Evolutionary conservation across 305 asterid species (phyloP).

Genomic region (Petunia hybrid): DNA sequence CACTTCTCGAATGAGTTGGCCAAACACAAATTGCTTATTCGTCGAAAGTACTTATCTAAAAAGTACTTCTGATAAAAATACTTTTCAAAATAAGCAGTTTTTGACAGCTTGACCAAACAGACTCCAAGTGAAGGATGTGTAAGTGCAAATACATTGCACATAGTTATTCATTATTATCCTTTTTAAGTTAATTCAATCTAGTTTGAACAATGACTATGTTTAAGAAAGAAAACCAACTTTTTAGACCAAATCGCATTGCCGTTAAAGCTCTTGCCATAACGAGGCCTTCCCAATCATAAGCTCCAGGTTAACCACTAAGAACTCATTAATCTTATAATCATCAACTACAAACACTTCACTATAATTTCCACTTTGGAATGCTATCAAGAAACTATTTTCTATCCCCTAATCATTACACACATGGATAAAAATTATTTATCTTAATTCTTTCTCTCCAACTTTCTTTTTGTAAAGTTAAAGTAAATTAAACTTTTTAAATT

Average conservation of each 20-base stretch:
- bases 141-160: no score
- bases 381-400: background rate
- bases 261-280: constrained; percentile 23
- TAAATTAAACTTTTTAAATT: background rate
- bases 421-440: constrained; percentile 21
- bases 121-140: no score
- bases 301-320: background rate
- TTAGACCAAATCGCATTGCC: background rate
- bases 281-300: constrained; percentile 25
- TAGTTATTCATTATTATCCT: no score
- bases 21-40: no score
- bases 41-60: no score
- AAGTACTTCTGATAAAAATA: no score
- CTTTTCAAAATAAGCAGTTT: no score
- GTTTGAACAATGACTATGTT: background rate
- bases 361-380: constrained; percentile 19
- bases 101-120: no score
- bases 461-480: constrained; percentile 2
- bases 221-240: background rate
- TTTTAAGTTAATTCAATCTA: background rate
- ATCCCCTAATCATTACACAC: constrained; percentile 26
- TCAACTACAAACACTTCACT: background rate
- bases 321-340: constrained; percentile 27
- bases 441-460: constrained; percentile 10
- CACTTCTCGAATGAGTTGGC: no score